Conservation (phyloP, 2,329 filamentous ascomycete species). For the Ascochyta fabae region DNA sequence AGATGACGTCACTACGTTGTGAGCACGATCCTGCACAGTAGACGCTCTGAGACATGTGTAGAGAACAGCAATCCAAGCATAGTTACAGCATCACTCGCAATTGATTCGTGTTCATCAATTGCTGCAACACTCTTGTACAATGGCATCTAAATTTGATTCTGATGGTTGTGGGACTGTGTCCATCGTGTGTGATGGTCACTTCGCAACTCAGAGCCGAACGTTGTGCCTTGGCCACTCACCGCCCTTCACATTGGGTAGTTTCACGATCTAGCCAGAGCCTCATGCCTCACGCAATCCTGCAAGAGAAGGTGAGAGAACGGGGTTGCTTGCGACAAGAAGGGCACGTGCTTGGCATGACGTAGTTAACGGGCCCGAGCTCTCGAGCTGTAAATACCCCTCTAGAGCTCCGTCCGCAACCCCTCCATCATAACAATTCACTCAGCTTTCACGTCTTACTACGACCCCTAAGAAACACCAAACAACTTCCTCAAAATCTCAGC, state of each 20-base stretch:
- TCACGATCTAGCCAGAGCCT: constrained; percentile 27
- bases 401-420: constrained; percentile 33
- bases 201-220: neutral
- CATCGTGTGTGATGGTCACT: neutral
- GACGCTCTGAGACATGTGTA: constrained; percentile 1
- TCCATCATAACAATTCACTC: constrained; percentile 21
- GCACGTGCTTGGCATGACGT: constrained; percentile 45
- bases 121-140: neutral
- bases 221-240: constrained; percentile 6
- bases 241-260: neutral
- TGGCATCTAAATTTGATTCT: neutral
- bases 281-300: constrained; percentile 18
- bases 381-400: constrained; percentile 43
- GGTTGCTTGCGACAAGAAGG: constrained; percentile 1
- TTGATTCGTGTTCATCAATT: constrained; percentile 18
- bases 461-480: neutral
- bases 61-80: neutral
- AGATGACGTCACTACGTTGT: constrained; percentile 37
- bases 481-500: neutral
- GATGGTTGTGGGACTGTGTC: neutral
- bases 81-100: constrained; percentile 1
- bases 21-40: neutral
- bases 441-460: constrained; percentile 11
- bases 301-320: constrained; percentile 17
- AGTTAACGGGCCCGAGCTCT: constrained; percentile 29